phyloP scores from a whole-genome alignment of 768 basidiomycete genomes.

The Fomitopsis serialis region DNA sequence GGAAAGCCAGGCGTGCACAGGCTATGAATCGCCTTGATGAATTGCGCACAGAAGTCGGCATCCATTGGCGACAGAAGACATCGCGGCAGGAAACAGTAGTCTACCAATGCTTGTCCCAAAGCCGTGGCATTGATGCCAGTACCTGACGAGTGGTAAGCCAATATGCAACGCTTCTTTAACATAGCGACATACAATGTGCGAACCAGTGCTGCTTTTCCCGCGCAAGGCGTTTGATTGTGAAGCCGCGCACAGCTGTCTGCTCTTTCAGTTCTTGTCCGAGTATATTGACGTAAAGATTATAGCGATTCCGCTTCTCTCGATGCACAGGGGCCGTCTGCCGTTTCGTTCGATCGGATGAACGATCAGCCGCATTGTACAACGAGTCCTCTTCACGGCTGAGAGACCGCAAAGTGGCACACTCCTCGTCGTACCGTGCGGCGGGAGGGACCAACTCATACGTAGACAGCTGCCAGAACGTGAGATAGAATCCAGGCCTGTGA shows the following conservation, averaged over 20 bases:
- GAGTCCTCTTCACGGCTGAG: constrained; percentile 67
- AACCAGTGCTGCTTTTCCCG: constrained; percentile 86
- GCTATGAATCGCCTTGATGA: constrained; percentile 83
- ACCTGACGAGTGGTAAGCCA: background rate
- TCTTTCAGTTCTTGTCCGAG: constrained; percentile 71
- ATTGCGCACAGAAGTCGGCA: constrained; percentile 88
- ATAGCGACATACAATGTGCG: constrained; percentile 37
- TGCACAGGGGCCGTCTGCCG: constrained; percentile 53
- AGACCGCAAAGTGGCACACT: constrained; percentile 53
- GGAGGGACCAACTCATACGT: constrained; percentile 87
- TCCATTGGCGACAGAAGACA: constrained; percentile 95
- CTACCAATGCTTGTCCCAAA: constrained; percentile 63
- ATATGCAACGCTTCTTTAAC: background rate
- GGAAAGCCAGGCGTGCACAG: constrained; percentile 89
- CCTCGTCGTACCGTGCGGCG: constrained; percentile 71
- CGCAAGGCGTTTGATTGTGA: constrained; percentile 70
- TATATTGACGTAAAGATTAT: constrained; percentile 50
- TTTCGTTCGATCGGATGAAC: constrained; percentile 60
- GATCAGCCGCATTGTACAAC: constrained; percentile 59
- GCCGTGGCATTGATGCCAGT: constrained; percentile 37
- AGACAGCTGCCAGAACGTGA: constrained; percentile 96
- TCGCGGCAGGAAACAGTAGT: constrained; percentile 91
- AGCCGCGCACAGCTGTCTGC: constrained; percentile 64
- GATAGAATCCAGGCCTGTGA: constrained; percentile 81
- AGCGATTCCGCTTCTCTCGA: constrained; percentile 60